Evolutionary conservation across 2,329 filamentous ascomycete species (phyloP).

Genomic region (Fusarium anthophilum): DNA sequence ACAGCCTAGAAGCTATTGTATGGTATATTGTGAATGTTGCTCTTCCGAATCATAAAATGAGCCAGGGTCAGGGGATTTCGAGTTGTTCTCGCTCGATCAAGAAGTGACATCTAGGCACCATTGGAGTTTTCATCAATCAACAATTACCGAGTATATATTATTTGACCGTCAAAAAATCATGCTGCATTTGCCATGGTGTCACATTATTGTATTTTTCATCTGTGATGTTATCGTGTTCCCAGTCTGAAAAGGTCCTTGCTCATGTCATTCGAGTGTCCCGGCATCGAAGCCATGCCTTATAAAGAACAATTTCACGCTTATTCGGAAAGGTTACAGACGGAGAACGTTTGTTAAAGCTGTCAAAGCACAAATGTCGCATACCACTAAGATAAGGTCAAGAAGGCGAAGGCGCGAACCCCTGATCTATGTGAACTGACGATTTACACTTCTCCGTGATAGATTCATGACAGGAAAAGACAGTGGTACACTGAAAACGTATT

Average conservation of each 20-base stretch:
- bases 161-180: too few relatives aligned
- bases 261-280: neutral
- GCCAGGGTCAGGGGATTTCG: neutral
- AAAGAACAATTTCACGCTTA: neutral
- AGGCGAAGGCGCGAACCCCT: neutral
- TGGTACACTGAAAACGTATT: neutral
- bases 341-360: neutral
- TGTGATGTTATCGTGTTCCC: neutral
- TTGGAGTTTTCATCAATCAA: too few relatives aligned
- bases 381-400: neutral
- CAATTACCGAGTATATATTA: too few relatives aligned
- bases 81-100: neutral
- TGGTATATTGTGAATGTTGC: neutral
- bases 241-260: neutral
- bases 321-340: neutral
- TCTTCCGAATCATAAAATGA: neutral
- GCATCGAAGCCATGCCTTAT: neutral
- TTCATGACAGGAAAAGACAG: neutral
- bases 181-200: too few relatives aligned
- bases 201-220: neutral
- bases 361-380: neutral
- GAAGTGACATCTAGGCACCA: neutral
- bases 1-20: neutral
- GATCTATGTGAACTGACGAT: neutral
- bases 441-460: neutral